Base-by-base conservation (phyloP, 2,329 filamentous ascomycete species). In the Westerdykella aurantiaca region DNA sequence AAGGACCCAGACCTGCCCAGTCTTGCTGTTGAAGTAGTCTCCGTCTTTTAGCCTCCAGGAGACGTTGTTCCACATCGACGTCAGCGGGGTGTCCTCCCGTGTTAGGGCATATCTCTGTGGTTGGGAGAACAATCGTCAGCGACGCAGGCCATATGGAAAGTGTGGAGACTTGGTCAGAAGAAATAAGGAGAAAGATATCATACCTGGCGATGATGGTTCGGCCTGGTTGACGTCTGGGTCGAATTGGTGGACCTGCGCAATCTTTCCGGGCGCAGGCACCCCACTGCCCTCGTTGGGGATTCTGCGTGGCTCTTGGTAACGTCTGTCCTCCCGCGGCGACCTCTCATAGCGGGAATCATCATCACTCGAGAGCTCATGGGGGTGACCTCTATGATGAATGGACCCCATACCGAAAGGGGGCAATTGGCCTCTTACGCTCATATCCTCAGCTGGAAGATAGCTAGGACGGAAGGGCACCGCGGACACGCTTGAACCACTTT, bases 1-100 rank as follows among this genome's bases (percentile, higher is more conserved):
- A 60, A 10, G 53, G 47, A 21, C 48, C 48, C 9, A 68, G 47
- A 4, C 65, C 65, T 16, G 57, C 56, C 67, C 67, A 70, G 37
- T 69, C 63, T 25, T 40, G 47, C 41, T 57, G 58, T 35, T 47
- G 49, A 16, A 70, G 46, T 12, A 68, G 52, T 31, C 56, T 51
- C 39, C 51, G 55, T 44, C 49, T 63, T 25, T 57, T 60, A 6
- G 50, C 56, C 35, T 66, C 57, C 6, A 66, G 46, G 7, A 58
- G 33, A 12, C 49, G 44, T 11, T 48, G 45, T 35, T 63, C 58
- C 1, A 34, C 16, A 31, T 52, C 43, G 6, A 17, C 22, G 13
- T 52, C 48, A 7, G 39, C 33, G 17, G 6, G 33, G 33, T 44
- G 37, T 44, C 14, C 45, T 51, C 25, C 14, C 34, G 10, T 37